These are phyloP conservation scores for Diutina neorugosa DNA, from an alignment of 1,139 yeast species.

Conservation along the genomic window DNA sequence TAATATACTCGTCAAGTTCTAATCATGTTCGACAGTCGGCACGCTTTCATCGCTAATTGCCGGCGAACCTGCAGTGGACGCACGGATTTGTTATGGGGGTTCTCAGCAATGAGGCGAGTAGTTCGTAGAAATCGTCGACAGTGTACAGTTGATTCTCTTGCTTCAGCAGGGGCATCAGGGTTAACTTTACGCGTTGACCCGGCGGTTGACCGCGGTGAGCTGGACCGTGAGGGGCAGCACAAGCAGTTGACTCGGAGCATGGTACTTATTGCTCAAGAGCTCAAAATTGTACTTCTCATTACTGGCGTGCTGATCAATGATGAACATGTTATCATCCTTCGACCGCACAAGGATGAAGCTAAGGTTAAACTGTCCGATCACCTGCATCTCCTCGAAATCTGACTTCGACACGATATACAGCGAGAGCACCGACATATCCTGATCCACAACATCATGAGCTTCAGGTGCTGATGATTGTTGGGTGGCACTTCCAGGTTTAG, in stretches of 20 bases:
- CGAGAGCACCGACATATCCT: background rate
- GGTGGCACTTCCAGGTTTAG: background rate
- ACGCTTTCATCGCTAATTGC: slow-evolving; percentile 90
- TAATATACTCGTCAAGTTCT: too few relatives aligned
- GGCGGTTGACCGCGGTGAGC: slow-evolving; percentile 30
- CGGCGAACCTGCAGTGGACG: slow-evolving; percentile 69
- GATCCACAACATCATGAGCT: background rate
- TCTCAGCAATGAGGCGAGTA: slow-evolving; percentile 33
- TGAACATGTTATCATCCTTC: slow-evolving; percentile 46
- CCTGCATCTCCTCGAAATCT: slow-evolving; percentile 58
- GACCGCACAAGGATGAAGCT: slow-evolving; percentile 72
- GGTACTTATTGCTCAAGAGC: background rate
- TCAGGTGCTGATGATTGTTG: background rate
- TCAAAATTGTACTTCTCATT: slow-evolving; percentile 76
- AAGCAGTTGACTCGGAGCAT: background rate
- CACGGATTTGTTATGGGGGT: slow-evolving; percentile 12
- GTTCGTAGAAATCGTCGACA: slow-evolving; percentile 59
- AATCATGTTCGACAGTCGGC: slow-evolving; percentile 87
- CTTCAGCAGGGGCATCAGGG: slow-evolving; percentile 65
- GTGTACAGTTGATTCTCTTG: slow-evolving; percentile 45
- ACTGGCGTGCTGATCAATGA: slow-evolving; percentile 94
- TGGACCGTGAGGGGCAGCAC: background rate
- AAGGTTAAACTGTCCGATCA: slow-evolving; percentile 85
- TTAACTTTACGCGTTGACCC: slow-evolving; percentile 44
- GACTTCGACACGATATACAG: slow-evolving; percentile 19